A percentile compares a stretch with the other conserved stretches of the same genome.
phyloP scores from a whole-genome alignment of 2,329 filamentous ascomycete species.

The Coniochaeta hoffmannii region DNA sequence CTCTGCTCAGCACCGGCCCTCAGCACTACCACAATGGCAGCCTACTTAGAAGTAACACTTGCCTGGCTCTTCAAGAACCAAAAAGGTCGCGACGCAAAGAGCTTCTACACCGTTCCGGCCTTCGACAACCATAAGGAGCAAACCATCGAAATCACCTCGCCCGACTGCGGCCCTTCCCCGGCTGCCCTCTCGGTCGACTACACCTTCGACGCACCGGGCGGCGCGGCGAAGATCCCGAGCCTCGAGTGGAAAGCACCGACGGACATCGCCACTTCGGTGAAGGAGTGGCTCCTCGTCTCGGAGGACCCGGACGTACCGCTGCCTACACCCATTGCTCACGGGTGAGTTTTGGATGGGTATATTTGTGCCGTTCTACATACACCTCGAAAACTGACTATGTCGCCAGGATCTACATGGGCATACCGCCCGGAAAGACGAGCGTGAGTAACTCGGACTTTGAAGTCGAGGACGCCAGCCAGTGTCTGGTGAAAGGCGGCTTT shows the following conservation, averaged over 20 bases:
- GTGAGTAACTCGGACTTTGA: slow-evolving; percentile 30
- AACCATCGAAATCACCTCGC: slow-evolving; percentile 30
- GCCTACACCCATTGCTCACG: slow-evolving; percentile 36
- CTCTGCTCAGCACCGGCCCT: slow-evolving; percentile 3
- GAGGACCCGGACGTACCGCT: slow-evolving; percentile 41
- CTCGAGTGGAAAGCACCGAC: slow-evolving; percentile 29
- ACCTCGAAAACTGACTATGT: neutral
- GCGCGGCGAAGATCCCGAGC: slow-evolving; percentile 29
- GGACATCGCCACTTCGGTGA: slow-evolving; percentile 19
- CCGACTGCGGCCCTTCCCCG: slow-evolving; percentile 30
- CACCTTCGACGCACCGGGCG: slow-evolving; percentile 30
- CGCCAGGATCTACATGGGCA: slow-evolving; percentile 28
- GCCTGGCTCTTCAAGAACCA: slow-evolving; percentile 31
- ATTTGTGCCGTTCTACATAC: no score
- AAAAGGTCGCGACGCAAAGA: slow-evolving; percentile 28
- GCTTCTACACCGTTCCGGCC: slow-evolving; percentile 27
- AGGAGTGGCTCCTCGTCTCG: slow-evolving; percentile 37
- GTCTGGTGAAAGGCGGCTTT: slow-evolving; percentile 34
- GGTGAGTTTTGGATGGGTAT: no score
- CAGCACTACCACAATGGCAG: neutral
- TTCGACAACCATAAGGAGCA: slow-evolving; percentile 25
- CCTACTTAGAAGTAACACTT: slow-evolving; percentile 22
- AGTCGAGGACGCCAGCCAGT: slow-evolving; percentile 18
- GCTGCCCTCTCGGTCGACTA: slow-evolving; percentile 27
- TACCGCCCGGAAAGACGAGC: slow-evolving; percentile 25